Percentiles rank a stretch among this genome's conserved stretches.
phyloP scores from a whole-genome alignment of 768 basidiomycete genomes.

The Termitomyces eurrhizus region DNA sequence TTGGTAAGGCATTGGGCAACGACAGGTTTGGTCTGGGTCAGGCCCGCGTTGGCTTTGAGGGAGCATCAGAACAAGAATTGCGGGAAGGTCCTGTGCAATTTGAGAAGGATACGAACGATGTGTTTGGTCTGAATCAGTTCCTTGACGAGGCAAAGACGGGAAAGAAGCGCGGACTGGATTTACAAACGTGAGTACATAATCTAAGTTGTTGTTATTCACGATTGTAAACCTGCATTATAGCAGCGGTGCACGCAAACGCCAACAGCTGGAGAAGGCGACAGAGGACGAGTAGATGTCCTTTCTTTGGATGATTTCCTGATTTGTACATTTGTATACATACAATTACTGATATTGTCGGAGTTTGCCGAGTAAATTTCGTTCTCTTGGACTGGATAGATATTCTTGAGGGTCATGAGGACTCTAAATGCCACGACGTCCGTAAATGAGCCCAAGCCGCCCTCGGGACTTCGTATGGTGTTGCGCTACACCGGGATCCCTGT shows the following conservation, averaged over 20 bases:
- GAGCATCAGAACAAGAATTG: constrained; percentile 80
- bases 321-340: background rate
- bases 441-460: constrained; percentile 24
- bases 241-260: constrained; percentile 60
- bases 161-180: constrained; percentile 85
- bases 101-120: constrained; percentile 96
- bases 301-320: background rate
- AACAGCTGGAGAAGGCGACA: constrained; percentile 61
- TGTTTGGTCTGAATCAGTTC: constrained; percentile 95
- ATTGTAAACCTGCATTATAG: constrained; percentile 24
- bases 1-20: constrained; percentile 83
- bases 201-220: background rate
- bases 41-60: constrained; percentile 85
- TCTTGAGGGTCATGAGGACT: constrained; percentile 21
- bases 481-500: constrained; percentile 65
- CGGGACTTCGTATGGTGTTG: constrained; percentile 60
- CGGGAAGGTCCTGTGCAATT: constrained; percentile 96
- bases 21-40: constrained; percentile 92
- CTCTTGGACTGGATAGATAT: background rate
- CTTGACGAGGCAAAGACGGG: constrained; percentile 96
- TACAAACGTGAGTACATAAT: constrained; percentile 51
- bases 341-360: constrained; percentile 1
- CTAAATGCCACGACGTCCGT: constrained; percentile 19
- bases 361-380: constrained; percentile 12
- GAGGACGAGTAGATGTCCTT: constrained; percentile 29